Evolutionary conservation across 331 rosid species (phyloP).

Genomic region (Malus hybrid): DNA sequence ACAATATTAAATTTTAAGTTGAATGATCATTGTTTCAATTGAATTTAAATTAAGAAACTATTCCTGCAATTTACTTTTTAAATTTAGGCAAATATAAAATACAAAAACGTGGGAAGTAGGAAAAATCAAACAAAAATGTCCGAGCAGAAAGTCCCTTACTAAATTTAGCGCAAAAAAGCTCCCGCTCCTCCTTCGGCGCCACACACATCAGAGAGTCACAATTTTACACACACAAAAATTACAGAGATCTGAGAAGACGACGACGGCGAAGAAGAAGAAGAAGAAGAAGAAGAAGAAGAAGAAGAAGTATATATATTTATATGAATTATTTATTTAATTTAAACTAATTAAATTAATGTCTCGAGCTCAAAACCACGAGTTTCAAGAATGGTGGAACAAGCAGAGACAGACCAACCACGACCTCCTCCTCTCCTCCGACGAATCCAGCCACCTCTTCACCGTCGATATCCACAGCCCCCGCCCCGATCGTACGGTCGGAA

Average conservation of each 20-base stretch:
- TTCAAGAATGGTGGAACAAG: constrained; percentile 99
- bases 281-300: too few relatives aligned
- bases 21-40: fast-evolving
- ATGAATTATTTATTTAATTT: too few relatives aligned
- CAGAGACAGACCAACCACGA: constrained; percentile 50
- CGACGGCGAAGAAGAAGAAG: background rate
- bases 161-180: background rate
- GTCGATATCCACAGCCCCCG: constrained; percentile 35
- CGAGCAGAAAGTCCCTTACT: background rate
- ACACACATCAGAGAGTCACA: background rate
- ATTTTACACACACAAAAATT: background rate
- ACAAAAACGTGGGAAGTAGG: too few relatives aligned
- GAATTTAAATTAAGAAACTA: too few relatives aligned
- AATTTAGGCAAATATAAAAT: too few relatives aligned
- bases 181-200: background rate
- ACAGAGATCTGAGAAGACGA: background rate
- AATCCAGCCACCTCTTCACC: constrained; percentile 15
- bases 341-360: constrained; percentile 32
- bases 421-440: constrained; percentile 13
- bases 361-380: constrained; percentile 74
- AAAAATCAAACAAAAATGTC: too few relatives aligned
- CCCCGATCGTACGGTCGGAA: constrained; percentile 43
- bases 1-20: too few relatives aligned
- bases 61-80: fast-evolving
- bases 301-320: background rate